phyloP scores from a whole-genome alignment of 2,329 filamentous ascomycete genomes.

The Scortechinia acanthostroma region DNA sequence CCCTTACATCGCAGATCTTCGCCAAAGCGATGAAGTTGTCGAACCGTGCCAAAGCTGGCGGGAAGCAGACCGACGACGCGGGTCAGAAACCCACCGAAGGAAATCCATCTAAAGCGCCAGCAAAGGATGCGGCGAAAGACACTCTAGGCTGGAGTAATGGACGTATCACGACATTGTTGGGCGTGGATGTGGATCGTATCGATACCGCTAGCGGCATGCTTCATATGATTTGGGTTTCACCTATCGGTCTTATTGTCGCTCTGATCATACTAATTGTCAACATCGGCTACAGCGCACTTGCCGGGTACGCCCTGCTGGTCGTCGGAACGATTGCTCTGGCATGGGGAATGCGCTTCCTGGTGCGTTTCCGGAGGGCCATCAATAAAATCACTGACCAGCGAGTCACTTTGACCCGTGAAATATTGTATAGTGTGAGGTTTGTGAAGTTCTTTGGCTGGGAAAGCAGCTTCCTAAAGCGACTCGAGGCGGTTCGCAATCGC shows the following conservation, averaged over 20 bases:
- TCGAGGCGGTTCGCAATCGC: constrained; percentile 65
- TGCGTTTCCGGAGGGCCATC: constrained; percentile 69
- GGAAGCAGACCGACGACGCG: constrained; percentile 14
- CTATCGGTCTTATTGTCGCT: constrained; percentile 71
- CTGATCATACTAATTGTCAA: constrained; percentile 78
- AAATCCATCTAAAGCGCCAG: constrained; percentile 28
- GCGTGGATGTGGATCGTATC: constrained; percentile 85
- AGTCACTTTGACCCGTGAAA: constrained; percentile 86
- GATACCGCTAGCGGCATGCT: constrained; percentile 84
- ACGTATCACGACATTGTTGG: constrained; percentile 87
- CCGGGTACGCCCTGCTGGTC: constrained; percentile 77
- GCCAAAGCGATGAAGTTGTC: constrained; percentile 89
- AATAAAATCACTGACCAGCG: constrained; percentile 92
- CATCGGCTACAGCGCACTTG: constrained; percentile 79
- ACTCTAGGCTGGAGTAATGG: constrained; percentile 87
- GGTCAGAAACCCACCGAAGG: constrained; percentile 10
- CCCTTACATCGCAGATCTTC: constrained; percentile 80
- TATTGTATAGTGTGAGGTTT: constrained; percentile 82
- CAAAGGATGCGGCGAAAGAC: constrained; percentile 51
- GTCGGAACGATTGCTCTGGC: constrained; percentile 74
- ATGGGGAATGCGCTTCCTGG: constrained; percentile 68
- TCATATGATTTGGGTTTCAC: constrained; percentile 84
- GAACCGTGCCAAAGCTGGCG: constrained; percentile 72
- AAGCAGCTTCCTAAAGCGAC: constrained; percentile 71
- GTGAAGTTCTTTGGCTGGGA: constrained; percentile 98